These are phyloP conservation scores for Chlamydomonas sp. DNA, from an alignment of 139 green algal genomes.

Conservation along the genomic window DNA sequence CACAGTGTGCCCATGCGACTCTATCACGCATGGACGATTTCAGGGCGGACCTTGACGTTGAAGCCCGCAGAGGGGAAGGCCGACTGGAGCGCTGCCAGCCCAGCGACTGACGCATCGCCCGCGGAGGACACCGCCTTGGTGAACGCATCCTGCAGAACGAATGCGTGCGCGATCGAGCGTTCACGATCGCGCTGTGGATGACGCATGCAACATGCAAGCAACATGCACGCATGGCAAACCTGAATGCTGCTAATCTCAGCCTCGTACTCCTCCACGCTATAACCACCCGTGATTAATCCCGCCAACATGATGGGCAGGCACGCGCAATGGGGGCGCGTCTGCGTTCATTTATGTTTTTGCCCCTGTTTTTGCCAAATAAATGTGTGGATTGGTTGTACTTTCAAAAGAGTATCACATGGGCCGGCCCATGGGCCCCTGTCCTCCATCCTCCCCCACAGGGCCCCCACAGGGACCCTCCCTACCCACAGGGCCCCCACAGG, in stretches of 20 bases:
- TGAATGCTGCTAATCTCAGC: neutral
- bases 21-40: neutral
- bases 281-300: too few species aligned
- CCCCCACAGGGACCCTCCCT: too few species aligned
- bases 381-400: too few species aligned
- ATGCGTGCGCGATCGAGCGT: too few species aligned
- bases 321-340: too few species aligned
- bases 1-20: neutral
- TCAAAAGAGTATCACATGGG: too few species aligned
- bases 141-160: neutral
- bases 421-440: too few species aligned
- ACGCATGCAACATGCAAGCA: neutral
- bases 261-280: neutral
- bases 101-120: neutral
- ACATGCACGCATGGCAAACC: neutral
- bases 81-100: neutral
- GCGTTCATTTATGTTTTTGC: too few species aligned
- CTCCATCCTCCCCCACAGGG: too few species aligned
- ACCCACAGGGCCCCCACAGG: too few species aligned
- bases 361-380: too few species aligned
- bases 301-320: too few species aligned
- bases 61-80: conserved; percentile 1
- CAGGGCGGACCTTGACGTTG: neutral
- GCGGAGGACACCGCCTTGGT: neutral
- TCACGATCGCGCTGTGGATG: neutral